phyloP scores from a whole-genome alignment of 805 yeast genomes.

The Candida coquimbonensis region DNA sequence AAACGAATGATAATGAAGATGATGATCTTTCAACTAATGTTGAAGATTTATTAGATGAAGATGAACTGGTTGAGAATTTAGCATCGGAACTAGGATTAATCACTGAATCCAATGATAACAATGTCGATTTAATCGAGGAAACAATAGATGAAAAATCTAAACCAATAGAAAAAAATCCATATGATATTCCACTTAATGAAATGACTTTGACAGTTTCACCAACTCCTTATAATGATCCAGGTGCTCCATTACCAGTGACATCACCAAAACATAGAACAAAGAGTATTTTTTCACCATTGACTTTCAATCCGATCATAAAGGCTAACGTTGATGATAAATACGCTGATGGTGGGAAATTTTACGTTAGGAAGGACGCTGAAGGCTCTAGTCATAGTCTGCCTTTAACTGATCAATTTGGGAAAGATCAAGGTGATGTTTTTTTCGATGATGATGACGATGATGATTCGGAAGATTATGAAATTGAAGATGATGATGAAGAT shows the following conservation, averaged over 20 bases:
- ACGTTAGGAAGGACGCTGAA: constrained; percentile 34
- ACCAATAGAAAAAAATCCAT: constrained; percentile 10
- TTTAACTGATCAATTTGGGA: constrained; percentile 12
- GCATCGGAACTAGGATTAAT: constrained; percentile 23
- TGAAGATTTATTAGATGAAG: constrained; percentile 27
- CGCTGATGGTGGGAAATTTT: constrained; percentile 85
- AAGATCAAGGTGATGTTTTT: constrained; percentile 19
- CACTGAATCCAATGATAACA: constrained; percentile 1
- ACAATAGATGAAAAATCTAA: no score
- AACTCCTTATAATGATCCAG: constrained; percentile 63
- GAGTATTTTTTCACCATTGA: constrained; percentile 76
- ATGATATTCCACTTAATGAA: constrained; percentile 53
- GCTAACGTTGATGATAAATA: constrained; percentile 79
- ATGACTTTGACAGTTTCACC: constrained; percentile 50
- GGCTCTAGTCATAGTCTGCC: constrained; percentile 11
- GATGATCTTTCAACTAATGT: constrained; percentile 21
- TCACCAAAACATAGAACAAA: constrained; percentile 39
- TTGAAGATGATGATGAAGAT: constrained; percentile 12
- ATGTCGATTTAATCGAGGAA: not conserved
- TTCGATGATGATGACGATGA: constrained; percentile 23
- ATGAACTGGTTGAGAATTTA: constrained; percentile 30
- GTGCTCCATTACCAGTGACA: constrained; percentile 68
- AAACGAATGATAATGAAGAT: not conserved
- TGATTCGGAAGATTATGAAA: constrained; percentile 14
- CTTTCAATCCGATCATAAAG: constrained; percentile 73